These are phyloP conservation scores for Veloboletus limbatus DNA, from an alignment of 1,284 basidiomycete species.

Conservation along the genomic window DNA sequence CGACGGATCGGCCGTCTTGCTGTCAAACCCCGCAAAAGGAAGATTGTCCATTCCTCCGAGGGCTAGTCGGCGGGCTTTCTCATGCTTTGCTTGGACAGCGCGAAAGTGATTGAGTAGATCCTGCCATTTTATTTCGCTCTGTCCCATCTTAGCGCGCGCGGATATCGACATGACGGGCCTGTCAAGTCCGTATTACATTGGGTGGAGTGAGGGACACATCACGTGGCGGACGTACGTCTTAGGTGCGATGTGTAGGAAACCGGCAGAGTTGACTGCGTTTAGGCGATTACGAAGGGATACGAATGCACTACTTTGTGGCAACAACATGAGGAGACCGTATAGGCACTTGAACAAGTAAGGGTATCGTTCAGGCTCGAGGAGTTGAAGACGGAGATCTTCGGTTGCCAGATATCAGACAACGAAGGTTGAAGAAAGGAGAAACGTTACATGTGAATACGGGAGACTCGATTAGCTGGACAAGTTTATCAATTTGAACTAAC, in stretches of 20 bases:
- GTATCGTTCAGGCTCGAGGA: slow-evolving; percentile 95
- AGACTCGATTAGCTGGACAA: slow-evolving; percentile 97
- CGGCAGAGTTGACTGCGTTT: slow-evolving; percentile 92
- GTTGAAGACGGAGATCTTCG: slow-evolving; percentile 90
- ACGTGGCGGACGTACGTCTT: slow-evolving; percentile 55
- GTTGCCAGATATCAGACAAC: slow-evolving; percentile 7
- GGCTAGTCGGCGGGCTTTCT: slow-evolving; percentile 77
- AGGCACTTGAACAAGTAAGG: slow-evolving; percentile 97
- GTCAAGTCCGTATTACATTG: not conserved
- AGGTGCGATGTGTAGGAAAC: slow-evolving; percentile 86
- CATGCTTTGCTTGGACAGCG: slow-evolving; percentile 78
- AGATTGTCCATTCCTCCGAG: slow-evolving; percentile 46
- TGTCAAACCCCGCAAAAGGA: slow-evolving; percentile 24
- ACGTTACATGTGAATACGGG: slow-evolving; percentile 93
- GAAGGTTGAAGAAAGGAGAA: not conserved
- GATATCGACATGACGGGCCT: slow-evolving; percentile 37
- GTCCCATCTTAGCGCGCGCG: slow-evolving; percentile 68
- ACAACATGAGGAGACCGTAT: slow-evolving; percentile 95
- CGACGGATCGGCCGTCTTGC: slow-evolving; percentile 15
- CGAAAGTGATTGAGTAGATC: slow-evolving; percentile 88
- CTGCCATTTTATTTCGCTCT: slow-evolving; percentile 93
- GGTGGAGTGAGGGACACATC: not conserved
- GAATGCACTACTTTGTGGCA: slow-evolving; percentile 97
- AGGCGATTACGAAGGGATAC: slow-evolving; percentile 92
- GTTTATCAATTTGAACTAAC: slow-evolving; percentile 96